Conservation (phyloP, 768 basidiomycete species). For the Brasilioporus rufonigricans region DNA sequence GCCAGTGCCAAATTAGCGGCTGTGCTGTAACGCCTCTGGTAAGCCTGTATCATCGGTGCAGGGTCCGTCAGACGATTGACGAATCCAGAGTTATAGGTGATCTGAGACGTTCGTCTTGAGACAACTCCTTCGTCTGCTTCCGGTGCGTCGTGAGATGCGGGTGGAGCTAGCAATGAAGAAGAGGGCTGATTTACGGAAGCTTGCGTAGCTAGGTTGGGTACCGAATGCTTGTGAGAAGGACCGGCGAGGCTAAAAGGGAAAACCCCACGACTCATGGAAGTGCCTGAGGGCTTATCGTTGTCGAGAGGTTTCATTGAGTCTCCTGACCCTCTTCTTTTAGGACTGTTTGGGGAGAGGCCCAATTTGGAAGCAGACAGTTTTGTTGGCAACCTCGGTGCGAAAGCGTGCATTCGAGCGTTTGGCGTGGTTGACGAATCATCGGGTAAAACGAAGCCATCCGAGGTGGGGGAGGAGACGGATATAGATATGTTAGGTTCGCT, state of each 20-base stretch:
- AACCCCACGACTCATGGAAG: slow-evolving; percentile 21
- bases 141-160: slow-evolving; percentile 41
- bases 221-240: slow-evolving; percentile 29
- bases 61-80: slow-evolving; percentile 66
- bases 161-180: slow-evolving; percentile 50
- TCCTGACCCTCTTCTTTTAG: slow-evolving; percentile 55
- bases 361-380: slow-evolving; percentile 60
- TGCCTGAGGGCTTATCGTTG: slow-evolving; percentile 19
- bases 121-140: slow-evolving; percentile 35
- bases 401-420: slow-evolving; percentile 65
- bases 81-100: slow-evolving; percentile 72
- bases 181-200: slow-evolving; percentile 34
- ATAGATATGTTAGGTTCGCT: slow-evolving; percentile 42
- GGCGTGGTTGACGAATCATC: slow-evolving; percentile 40
- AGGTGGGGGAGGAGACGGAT: slow-evolving; percentile 45
- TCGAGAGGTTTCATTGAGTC: slow-evolving; percentile 33
- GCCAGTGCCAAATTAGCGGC: slow-evolving; percentile 39
- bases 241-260: slow-evolving; percentile 31
- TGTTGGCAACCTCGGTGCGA: slow-evolving; percentile 68
- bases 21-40: slow-evolving; percentile 28
- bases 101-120: slow-evolving; percentile 69
- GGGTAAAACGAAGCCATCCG: slow-evolving; percentile 33
- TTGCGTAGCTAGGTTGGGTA: slow-evolving; percentile 13
- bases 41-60: slow-evolving; percentile 38
- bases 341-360: slow-evolving; percentile 44